Evolutionary conservation across 805 yeast species (phyloP).

Genomic region (Spathaspora hagerdaliae): DNA sequence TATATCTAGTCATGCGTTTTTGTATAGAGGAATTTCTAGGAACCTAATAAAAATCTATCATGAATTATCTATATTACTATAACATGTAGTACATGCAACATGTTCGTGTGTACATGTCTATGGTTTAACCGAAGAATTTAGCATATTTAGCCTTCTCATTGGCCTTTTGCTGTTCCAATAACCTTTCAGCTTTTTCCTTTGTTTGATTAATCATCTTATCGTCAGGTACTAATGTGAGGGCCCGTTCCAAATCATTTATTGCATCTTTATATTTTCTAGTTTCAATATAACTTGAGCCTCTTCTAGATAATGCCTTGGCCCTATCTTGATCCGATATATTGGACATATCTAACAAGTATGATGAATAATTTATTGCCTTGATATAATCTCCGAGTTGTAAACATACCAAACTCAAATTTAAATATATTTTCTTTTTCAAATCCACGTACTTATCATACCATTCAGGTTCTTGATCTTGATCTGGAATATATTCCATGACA

Average conservation of each 20-base stretch:
- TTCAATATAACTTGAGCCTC: conserved; percentile 43
- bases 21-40: too few species aligned
- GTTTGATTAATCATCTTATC: conserved; percentile 50
- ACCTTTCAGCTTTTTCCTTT: conserved; percentile 34
- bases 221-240: conserved; percentile 39
- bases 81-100: too few species aligned
- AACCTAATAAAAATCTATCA: too few species aligned
- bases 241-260: conserved; percentile 40
- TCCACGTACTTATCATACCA: conserved; percentile 46
- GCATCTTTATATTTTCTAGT: conserved; percentile 50
- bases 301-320: conserved; percentile 59
- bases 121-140: conserved; percentile 49
- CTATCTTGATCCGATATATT: conserved; percentile 32
- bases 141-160: conserved; percentile 54
- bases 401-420: conserved; percentile 56
- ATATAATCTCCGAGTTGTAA: conserved; percentile 47
- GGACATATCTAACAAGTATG: conserved; percentile 52
- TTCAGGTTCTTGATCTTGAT: conserved; percentile 56
- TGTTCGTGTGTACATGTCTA: too few species aligned
- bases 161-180: conserved; percentile 41
- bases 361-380: conserved; percentile 51
- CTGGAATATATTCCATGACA: conserved; percentile 70
- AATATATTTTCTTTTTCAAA: conserved; percentile 49
- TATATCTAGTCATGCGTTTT: too few species aligned
- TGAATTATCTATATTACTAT: too few species aligned